These are phyloP conservation scores for Pichia manshurica DNA, from an alignment of 805 yeast genomes.

Conservation along the genomic window DNA sequence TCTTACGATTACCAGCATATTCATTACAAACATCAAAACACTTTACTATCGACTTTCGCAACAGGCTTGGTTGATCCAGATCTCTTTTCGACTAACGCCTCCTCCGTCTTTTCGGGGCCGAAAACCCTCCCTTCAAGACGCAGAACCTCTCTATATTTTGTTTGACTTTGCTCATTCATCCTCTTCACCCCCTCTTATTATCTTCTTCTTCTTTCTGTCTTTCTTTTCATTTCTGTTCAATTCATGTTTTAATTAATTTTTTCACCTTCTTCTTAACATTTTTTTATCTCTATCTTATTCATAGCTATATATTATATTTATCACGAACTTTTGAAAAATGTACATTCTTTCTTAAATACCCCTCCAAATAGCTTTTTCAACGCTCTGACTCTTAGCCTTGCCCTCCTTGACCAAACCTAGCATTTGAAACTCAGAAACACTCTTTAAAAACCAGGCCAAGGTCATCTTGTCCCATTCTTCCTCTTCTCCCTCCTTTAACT, in stretches of 20 bases:
- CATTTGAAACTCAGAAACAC: conserved; percentile 60
- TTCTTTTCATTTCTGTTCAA: not conserved
- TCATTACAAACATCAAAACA: not conserved
- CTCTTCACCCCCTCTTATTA: not conserved
- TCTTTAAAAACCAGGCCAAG: conserved; percentile 70
- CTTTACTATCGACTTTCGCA: not conserved
- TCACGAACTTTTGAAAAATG: too few species aligned
- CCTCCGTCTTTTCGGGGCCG: not conserved
- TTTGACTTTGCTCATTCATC: too few species aligned
- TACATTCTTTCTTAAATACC: conserved; percentile 36
- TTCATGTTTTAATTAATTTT: not conserved
- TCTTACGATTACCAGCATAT: not conserved
- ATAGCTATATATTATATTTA: not conserved
- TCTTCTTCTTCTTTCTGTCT: not conserved
- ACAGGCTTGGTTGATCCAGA: conserved; percentile 6
- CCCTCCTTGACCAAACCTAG: conserved; percentile 66
- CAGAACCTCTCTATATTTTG: conserved; percentile 13
- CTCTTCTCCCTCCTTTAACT: conserved; percentile 30
- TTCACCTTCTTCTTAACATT: not conserved
- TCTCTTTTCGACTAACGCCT: conserved; percentile 1
- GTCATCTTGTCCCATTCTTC: conserved; percentile 57
- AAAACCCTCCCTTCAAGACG: conserved; percentile 1
- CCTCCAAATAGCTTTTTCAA: conserved; percentile 70
- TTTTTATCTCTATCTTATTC: not conserved
- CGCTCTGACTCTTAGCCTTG: conserved; percentile 52